phyloP scores from a whole-genome alignment of 768 basidiomycete species.

The Gymnopilus dilepis region DNA sequence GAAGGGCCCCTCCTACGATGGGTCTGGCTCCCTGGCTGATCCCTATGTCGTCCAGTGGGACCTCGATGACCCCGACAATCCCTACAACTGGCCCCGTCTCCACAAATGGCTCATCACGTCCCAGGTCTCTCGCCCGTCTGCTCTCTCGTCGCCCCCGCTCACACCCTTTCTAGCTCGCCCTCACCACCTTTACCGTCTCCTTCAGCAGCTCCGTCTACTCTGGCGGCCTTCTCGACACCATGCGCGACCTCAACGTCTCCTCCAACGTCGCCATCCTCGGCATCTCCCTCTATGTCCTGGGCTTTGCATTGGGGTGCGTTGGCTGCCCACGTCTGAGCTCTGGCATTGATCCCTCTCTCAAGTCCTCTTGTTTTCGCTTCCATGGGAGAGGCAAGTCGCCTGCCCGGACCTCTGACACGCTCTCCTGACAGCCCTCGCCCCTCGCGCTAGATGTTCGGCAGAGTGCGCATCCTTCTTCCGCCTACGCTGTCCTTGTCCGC shows the following conservation, averaged over 20 bases:
- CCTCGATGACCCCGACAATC: constrained; percentile 54
- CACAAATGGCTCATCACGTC: constrained; percentile 60
- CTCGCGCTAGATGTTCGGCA: constrained; percentile 51
- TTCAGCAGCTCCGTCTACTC: constrained; percentile 64
- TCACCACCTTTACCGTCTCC: constrained; percentile 61
- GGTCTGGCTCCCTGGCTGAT: constrained; percentile 50
- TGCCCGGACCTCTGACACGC: not conserved
- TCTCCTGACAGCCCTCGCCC: constrained; percentile 10
- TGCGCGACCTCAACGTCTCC: constrained; percentile 52
- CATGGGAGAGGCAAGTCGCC: constrained; percentile 52
- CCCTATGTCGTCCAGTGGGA: constrained; percentile 64
- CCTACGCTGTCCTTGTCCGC: not conserved
- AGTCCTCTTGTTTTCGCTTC: constrained; percentile 63
- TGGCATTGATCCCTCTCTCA: constrained; percentile 5
- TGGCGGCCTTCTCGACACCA: constrained; percentile 52
- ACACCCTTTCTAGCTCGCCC: constrained; percentile 43
- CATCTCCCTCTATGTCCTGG: constrained; percentile 66
- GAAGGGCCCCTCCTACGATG: constrained; percentile 37
- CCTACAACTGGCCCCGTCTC: constrained; percentile 56
- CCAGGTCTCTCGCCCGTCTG: constrained; percentile 40
- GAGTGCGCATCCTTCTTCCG: constrained; percentile 37
- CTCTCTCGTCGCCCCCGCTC: constrained; percentile 1
- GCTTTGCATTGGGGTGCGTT: constrained; percentile 61
- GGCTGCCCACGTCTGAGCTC: not conserved
- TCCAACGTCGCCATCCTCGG: constrained; percentile 61